Base-by-base conservation (phyloP, 2,329 filamentous ascomycete species). In the Zalaria obscura region DNA sequence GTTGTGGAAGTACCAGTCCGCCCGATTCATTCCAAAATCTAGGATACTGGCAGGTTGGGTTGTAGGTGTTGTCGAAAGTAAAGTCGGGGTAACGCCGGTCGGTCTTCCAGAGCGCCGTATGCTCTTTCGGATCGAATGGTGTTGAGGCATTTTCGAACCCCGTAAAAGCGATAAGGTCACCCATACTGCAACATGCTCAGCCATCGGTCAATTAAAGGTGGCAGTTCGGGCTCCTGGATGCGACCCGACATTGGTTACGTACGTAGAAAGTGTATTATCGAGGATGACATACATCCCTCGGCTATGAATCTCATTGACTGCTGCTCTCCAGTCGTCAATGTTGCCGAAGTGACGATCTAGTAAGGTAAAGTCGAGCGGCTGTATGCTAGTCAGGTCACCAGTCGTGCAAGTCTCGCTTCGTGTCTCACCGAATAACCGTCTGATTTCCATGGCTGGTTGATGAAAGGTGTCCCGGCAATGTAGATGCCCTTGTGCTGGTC, bases 231-330 rank as follows among this genome's bases (percentile, higher is more conserved):
- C 18, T 18, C 18, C 18, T 18, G 18, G 18, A 18, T 18, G 18
- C 18, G 18, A 18, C 18, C 18, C 18, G 18, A 18, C 18, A 18
- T 18, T 18, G 18, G 18, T 18, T 18, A 18, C 18, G 18, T 18
- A 18, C 48, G 44, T 75, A 67, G 73, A 69, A 54, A 80, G 68
- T 2, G 77, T 80, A 51, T 80, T 80, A 53, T 80, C 77, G 45
- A 80, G 57, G 28, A 81, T 61, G 34, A 80, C 73, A 59, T 78
- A 79, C 75, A 81, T 80, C 40, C 67, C 71, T 27, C 72, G 65
- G 3, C 58, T 56, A 50, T 81, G 77, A n/a, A 80, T 75, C 38
- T 74, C 74, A 5, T 67, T 60, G 40, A 80, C 71, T 2, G 69
- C 67, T 36, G 62, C 56, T 50, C 75, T 69, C 74, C 75, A 80